phyloP scores from a whole-genome alignment of 805 yeast species.

The Saccharomycopsis lassenensis region DNA sequence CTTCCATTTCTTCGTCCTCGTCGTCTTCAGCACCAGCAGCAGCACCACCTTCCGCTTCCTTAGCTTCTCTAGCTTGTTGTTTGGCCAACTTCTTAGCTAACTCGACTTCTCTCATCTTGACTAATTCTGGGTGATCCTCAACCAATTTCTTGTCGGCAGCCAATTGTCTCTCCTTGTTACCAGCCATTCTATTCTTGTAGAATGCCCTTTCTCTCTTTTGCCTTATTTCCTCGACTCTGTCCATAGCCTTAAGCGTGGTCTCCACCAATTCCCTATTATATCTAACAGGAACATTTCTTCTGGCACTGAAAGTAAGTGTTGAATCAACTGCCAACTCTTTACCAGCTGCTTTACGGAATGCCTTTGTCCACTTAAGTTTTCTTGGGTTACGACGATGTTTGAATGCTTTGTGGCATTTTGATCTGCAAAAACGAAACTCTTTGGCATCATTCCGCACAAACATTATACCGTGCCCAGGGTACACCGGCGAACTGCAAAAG shows the following conservation, averaged over 20 bases:
- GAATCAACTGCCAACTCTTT: conserved; percentile 97
- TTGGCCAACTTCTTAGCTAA: conserved; percentile 65
- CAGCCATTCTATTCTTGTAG: conserved; percentile 99
- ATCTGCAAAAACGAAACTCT: conserved; percentile 94
- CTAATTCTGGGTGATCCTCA: conserved; percentile 76
- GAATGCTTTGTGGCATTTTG: conserved; percentile 95
- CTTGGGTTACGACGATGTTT: conserved; percentile 98
- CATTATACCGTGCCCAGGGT: conserved; percentile 92
- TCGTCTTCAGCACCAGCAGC: conserved; percentile 38
- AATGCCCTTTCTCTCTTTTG: conserved; percentile 94
- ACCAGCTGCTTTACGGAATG: conserved; percentile 98
- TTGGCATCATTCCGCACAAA: conserved; percentile 97
- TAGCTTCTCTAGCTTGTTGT: conserved; percentile 47
- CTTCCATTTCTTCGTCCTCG: conserved; percentile 40
- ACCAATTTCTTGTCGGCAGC: conserved; percentile 82
- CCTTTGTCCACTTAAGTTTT: conserved; percentile 96
- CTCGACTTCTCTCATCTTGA: conserved; percentile 91
- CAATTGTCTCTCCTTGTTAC: conserved; percentile 80
- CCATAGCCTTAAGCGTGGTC: conserved; percentile 90
- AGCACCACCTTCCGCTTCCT: conserved; percentile 33
- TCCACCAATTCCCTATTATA: conserved; percentile 94
- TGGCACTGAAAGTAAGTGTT: conserved; percentile 89
- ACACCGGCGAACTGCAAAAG: conserved; percentile 95
- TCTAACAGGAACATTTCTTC: conserved; percentile 96
- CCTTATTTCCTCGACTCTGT: conserved; percentile 92